Evolutionary conservation across 805 yeast genomes (phyloP), one percentile per base, ranked within the genome.

Genomic region (Brettanomyces anomalus): DNA sequence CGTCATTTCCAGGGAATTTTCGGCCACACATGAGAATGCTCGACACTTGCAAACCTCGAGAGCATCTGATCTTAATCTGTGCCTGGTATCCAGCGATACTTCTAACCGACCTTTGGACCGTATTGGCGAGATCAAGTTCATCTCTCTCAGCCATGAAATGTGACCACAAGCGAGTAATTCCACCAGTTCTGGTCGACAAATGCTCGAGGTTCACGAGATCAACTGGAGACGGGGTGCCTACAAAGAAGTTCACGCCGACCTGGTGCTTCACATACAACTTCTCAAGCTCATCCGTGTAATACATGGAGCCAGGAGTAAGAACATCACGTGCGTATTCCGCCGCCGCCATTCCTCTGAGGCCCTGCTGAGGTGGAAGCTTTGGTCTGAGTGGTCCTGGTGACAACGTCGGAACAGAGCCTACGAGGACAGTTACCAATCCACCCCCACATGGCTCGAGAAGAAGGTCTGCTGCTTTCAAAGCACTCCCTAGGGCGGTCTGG

Each of bases 21-120:
- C 62, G 56, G 42, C 79, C 69, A 36, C 70, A 72, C 0, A 90
- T 90, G 52, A 81, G 83, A 57, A 88, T 85, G 43, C 77, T 77
- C 14, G 75, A 64, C 7, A 90, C 86, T 55, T 85, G 94, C 41
- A 93, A 66, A 0, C 97, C 97, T 49, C 74, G 78, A 1, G 97
- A 87, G 52, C 89, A 82, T 49, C 98, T 82, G 20, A 88, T 74
- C 55, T 88, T 88, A 49, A 90, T 62, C 50, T 82, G 82, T 4
- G 85, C 89, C 58, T 85, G 93, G 53, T 83, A 83, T 4, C 94
- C 97, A 4, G 62, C 61, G 3, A 75, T 64, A 20, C 70, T 69
- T 2, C 63, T 54, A 14, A 83, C 70, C 5, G 78, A 66, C 31
- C 67, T 64, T n/a, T 69, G 66, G 48, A 83, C 67, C 20, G 83